Conservation (phyloP, 2,329 filamentous ascomycete species). For the Cordyceps tenuipes region DNA sequence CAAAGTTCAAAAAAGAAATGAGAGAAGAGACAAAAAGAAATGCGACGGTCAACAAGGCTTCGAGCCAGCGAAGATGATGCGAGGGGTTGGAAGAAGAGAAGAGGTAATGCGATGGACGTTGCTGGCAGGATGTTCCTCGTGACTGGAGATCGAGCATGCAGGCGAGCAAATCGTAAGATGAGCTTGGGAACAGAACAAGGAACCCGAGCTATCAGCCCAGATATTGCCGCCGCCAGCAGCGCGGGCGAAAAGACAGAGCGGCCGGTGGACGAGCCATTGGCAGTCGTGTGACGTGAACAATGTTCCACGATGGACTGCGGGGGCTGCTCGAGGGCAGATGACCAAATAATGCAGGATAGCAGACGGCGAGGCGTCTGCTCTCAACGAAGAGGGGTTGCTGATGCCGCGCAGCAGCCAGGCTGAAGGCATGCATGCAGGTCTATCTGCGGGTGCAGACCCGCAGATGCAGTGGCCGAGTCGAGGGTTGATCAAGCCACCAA, state of each 20-base stretch:
- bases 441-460: slow-evolving; percentile 6
- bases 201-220: background rate
- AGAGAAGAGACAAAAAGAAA: background rate
- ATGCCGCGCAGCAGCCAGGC: slow-evolving; percentile 9
- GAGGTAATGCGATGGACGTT: background rate
- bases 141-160: background rate
- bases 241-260: background rate
- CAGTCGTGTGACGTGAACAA: background rate
- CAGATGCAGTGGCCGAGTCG: slow-evolving; percentile 7
- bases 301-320: background rate
- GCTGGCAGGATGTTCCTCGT: background rate
- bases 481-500: slow-evolving; percentile 9
- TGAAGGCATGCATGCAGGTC: slow-evolving; percentile 10
- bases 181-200: background rate
- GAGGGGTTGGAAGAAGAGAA: background rate
- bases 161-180: background rate
- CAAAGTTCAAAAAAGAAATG: background rate
- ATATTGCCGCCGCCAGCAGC: background rate
- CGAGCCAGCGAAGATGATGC: slow-evolving; percentile 18
- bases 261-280: background rate
- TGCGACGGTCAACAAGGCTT: slow-evolving; percentile 2
- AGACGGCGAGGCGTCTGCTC: background rate
- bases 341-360: slow-evolving; percentile 10
- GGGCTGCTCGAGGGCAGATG: slow-evolving; percentile 6
- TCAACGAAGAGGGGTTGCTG: background rate